Base-by-base conservation (phyloP, 1,139 yeast genomes). In the Magnusiomyces sp. region DNA sequence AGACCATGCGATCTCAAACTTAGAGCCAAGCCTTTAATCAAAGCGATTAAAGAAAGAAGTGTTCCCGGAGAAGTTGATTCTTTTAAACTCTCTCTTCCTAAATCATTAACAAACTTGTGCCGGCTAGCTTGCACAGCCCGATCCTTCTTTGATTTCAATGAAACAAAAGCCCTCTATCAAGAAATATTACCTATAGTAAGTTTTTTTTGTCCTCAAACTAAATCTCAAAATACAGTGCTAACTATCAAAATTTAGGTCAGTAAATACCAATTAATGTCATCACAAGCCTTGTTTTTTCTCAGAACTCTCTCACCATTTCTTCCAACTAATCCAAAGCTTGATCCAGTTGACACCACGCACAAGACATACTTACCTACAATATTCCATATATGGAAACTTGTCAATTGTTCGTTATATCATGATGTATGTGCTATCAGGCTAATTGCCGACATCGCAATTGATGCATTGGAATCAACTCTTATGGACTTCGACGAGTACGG, bases 321-420 rank as follows among this genome's bases (percentile, higher is more conserved):
- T 13, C 46, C 46, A 10, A 19, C 32, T 14, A n/a, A 43, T 9
- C 11, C 17, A 4, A 32, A 27, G 7, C 13, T n/a, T 23, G 32
- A 33, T 10, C 19, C 34, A 2, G 16, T 43, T 16, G 31, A 39
- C 54, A 23, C 54, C 55, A 46, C 65, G 64, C 7, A 57, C 55
- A 39, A 43, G 20, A 53, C 56, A 17, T 49, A 63, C 50, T 51
- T 69, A 41, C 80, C 90, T 0, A 70, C 89, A 1, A 64, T 87
- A 16, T 87, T 86, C 59, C 80, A 85, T 58, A 67, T 87, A 50
- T 89, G 97, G 96, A 62, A 75, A 2, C 76, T 82, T 39, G 72
- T 80, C 13, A 73, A 77, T 45, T 74, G 79, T 43, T 74, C 79
- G 13, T 71, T 79, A 2, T 76, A 77, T 11, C 75, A 81, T 46